Percentiles rank a stretch among this genome's conserved stretches.
These are phyloP conservation scores for Malassezia brasiliensis DNA, from an alignment of 1,284 basidiomycete species.

Conservation along the genomic window DNA sequence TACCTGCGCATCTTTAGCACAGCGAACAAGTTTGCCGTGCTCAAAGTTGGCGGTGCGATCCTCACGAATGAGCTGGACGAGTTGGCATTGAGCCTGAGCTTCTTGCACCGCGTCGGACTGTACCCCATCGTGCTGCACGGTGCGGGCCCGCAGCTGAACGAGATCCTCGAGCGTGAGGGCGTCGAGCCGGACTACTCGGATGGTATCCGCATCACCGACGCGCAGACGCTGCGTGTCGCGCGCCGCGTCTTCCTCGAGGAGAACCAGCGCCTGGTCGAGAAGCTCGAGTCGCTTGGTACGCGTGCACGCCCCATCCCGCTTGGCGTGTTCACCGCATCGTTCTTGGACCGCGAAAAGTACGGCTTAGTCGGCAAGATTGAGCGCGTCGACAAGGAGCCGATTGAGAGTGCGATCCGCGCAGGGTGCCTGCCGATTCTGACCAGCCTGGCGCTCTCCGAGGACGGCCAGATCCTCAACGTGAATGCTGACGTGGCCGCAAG, in stretches of 20 bases:
- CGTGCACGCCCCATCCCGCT: conserved; percentile 46
- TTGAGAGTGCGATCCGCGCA: conserved; percentile 47
- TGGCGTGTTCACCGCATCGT: conserved; percentile 44
- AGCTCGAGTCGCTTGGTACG: conserved; percentile 46
- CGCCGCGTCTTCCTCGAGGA: conserved; percentile 47
- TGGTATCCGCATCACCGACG: conserved; percentile 48
- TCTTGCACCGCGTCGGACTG: conserved; percentile 47
- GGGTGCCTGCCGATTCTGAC: conserved; percentile 48
- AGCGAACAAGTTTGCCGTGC: conserved; percentile 47
- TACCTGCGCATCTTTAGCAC: conserved; percentile 48
- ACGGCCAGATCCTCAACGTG: conserved; percentile 48
- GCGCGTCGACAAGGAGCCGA: conserved; percentile 47
- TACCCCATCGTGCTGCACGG: conserved; percentile 48
- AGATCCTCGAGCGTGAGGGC: conserved; percentile 46
- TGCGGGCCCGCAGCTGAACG: conserved; percentile 48
- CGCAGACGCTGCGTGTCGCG: conserved; percentile 45
- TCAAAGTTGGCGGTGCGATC: conserved; percentile 48
- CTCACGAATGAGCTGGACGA: conserved; percentile 47
- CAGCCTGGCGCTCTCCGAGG: conserved; percentile 42
- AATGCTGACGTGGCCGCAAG: conserved; percentile 47
- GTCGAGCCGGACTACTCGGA: conserved; percentile 48
- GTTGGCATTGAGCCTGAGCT: conserved; percentile 44
- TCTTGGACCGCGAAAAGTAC: conserved; percentile 48
- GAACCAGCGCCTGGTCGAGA: conserved; percentile 45
- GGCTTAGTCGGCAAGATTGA: conserved; percentile 48